These are phyloP conservation scores for Saccharomyces kudriavzevii DNA, from an alignment of 805 yeast species.

Conservation along the genomic window DNA sequence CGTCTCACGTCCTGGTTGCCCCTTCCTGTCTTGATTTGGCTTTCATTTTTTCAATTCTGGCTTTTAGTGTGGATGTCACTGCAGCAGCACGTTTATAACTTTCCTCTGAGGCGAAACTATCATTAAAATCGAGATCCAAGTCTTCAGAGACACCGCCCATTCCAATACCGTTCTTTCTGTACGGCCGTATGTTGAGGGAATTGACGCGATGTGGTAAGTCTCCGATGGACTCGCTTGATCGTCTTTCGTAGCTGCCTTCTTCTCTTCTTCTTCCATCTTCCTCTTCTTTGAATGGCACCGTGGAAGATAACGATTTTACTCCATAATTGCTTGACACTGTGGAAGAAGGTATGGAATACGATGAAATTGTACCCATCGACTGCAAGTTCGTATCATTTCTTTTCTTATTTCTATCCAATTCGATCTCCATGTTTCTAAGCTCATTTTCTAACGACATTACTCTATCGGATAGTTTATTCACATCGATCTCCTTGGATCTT, in stretches of 20 bases:
- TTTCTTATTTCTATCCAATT: not conserved
- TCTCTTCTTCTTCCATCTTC: conserved; percentile 1
- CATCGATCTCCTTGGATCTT: conserved; percentile 17
- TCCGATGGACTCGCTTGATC: conserved; percentile 23
- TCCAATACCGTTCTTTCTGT: not conserved
- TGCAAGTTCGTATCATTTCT: not conserved
- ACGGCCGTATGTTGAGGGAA: conserved; percentile 15
- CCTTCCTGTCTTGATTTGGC: conserved; percentile 32
- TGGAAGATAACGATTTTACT: conserved; percentile 14
- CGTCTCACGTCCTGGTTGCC: not conserved
- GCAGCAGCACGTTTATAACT: conserved; percentile 88
- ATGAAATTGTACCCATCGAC: not conserved
- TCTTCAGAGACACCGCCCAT: not conserved
- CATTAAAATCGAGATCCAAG: conserved; percentile 8
- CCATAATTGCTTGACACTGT: conserved; percentile 13
- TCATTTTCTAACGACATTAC: conserved; percentile 12
- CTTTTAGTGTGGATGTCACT: conserved; percentile 77
- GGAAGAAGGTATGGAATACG: conserved; percentile 5
- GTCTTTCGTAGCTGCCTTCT: conserved; percentile 6
- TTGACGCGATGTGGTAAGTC: conserved; percentile 26
- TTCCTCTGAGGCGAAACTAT: conserved; percentile 42
- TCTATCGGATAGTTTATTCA: conserved; percentile 18
- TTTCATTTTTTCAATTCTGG: conserved; percentile 83
- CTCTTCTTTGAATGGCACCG: conserved; percentile 10
- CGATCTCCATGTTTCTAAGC: conserved; percentile 4